Evolutionary conservation across 352 stramenopile genomes (phyloP).

Genomic region (Phytopythium montanum): DNA sequence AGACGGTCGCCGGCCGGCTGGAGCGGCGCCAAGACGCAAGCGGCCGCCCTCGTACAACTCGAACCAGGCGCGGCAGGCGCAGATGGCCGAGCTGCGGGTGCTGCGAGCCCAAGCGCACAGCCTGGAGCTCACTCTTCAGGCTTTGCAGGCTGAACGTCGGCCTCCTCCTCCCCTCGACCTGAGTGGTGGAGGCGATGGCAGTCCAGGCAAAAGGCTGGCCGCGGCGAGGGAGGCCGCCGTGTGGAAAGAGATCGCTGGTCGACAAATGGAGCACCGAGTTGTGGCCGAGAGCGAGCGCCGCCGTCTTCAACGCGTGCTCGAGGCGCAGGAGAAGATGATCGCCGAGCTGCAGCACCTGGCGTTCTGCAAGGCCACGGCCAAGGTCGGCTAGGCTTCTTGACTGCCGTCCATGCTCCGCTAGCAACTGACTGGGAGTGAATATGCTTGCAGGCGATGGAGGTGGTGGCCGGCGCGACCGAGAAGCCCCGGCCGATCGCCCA

Average conservation of each 20-base stretch:
- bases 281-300: constrained; percentile 11
- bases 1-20: neutral
- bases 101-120: constrained; percentile 10
- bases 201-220: neutral
- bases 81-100: constrained; percentile 15
- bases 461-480: neutral
- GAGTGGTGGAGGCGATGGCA: too few species aligned
- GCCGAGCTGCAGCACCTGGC: constrained; percentile 9
- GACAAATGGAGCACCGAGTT: constrained; percentile 13
- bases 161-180: too few species aligned
- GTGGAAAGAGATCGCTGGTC: constrained; percentile 11
- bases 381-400: constrained; percentile 3
- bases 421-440: neutral
- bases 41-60: neutral
- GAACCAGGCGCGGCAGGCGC: constrained; percentile 20
- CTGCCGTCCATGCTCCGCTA: neutral
- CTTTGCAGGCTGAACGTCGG: neutral
- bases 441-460: neutral
- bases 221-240: neutral
- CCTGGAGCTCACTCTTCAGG: neutral
- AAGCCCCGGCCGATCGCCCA: neutral
- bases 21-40: neutral
- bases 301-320: constrained; percentile 8
- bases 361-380: neutral
- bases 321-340: constrained; percentile 7